These are phyloP conservation scores for Clitopilus passeckerianus DNA, from an alignment of 768 basidiomycete species.

Conservation along the genomic window DNA sequence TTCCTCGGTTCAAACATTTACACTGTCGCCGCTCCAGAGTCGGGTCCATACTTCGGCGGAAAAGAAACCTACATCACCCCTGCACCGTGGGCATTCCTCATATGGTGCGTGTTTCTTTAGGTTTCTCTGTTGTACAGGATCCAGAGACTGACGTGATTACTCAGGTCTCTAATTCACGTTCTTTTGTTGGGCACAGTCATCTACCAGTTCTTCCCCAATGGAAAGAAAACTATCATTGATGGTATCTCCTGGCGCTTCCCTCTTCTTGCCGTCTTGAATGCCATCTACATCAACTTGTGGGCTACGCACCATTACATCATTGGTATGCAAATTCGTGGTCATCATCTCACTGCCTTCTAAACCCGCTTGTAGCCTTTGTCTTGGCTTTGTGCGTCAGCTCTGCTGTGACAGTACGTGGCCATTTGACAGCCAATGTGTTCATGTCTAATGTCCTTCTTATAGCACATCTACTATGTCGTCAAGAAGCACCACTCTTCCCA, in stretches of 20 bases:
- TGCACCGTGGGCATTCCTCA: constrained; percentile 88
- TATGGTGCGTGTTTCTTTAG: constrained; percentile 52
- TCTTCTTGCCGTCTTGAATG: constrained; percentile 80
- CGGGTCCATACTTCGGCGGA: constrained; percentile 62
- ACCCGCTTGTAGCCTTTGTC: constrained; percentile 62
- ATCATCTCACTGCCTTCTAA: constrained; percentile 3
- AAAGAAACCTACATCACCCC: constrained; percentile 94
- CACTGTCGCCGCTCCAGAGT: constrained; percentile 66
- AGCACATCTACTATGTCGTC: constrained; percentile 93
- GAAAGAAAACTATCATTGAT: constrained; percentile 78
- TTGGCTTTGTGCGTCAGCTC: constrained; percentile 86
- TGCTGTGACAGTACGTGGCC: constrained; percentile 38
- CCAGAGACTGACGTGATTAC: constrained; percentile 8
- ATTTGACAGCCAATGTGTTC: constrained; percentile 12
- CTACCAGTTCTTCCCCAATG: constrained; percentile 80
- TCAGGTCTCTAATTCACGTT: constrained; percentile 82
- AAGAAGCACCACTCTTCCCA: constrained; percentile 79
- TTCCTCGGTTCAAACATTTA: constrained; percentile 92
- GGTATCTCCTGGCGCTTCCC: constrained; percentile 91
- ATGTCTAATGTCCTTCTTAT: constrained; percentile 26
- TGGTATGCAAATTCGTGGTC: constrained; percentile 28
- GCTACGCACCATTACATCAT: constrained; percentile 66
- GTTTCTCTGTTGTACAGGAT: background rate
- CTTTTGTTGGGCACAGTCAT: constrained; percentile 88
- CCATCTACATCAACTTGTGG: constrained; percentile 89